These are phyloP conservation scores for Gnomoniopsis smithogilvyi DNA, from an alignment of 2,329 filamentous ascomycete genomes.

Conservation along the genomic window DNA sequence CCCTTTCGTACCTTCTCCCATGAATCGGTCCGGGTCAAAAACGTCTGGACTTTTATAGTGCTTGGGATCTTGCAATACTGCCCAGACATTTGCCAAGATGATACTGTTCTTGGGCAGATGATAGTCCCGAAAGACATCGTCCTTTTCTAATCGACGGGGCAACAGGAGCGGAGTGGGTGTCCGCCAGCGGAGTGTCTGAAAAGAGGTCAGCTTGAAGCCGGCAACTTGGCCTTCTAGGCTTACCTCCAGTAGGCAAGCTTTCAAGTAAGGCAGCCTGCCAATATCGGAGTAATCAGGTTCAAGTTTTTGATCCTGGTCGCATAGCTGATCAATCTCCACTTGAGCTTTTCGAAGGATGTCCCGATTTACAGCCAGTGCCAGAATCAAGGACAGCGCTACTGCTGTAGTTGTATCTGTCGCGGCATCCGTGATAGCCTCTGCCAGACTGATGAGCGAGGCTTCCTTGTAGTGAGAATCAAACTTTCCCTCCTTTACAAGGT, in stretches of 20 bases:
- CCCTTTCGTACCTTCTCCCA: neutral
- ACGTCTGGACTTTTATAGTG: slow-evolving; percentile 26
- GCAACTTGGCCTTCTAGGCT: neutral
- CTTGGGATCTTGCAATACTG: neutral
- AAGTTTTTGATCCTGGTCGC: neutral
- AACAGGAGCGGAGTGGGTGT: neutral
- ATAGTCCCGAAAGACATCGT: neutral
- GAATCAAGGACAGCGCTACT: slow-evolving; percentile 1
- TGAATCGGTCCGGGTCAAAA: slow-evolving; percentile 30
- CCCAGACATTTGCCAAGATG: slow-evolving; percentile 6
- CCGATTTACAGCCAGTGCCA: slow-evolving; percentile 1
- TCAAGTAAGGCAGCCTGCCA: neutral
- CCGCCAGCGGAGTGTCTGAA: slow-evolving; percentile 2
- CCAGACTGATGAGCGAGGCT: neutral
- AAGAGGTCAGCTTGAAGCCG: neutral
- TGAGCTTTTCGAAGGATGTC: neutral
- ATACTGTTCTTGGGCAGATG: neutral
- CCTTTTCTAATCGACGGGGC: slow-evolving; percentile 1
- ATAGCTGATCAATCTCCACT: neutral
- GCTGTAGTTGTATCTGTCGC: slow-evolving; percentile 3
- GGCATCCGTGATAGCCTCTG: neutral
- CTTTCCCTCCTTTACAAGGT: neutral
- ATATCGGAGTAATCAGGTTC: neutral
- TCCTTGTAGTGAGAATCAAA: neutral
- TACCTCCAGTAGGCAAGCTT: slow-evolving; percentile 6